Evolutionary conservation across 257 asterid species (phyloP), one percentile per base, ranked within the genome.

Genomic region (Penstemon newberryi): DNA sequence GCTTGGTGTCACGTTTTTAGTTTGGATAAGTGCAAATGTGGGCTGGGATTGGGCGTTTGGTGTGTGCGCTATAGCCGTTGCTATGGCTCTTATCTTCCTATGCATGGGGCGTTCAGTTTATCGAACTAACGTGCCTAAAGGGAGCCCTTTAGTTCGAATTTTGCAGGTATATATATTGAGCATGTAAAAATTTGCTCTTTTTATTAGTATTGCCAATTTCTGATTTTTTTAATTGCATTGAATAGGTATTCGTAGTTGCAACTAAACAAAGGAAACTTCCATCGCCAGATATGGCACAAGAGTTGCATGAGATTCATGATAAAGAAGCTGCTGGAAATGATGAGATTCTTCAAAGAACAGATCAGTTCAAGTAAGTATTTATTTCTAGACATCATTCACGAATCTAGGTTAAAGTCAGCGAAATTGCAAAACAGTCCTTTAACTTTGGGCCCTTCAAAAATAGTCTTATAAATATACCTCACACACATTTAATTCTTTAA

Each of bases 31-130:
- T 63, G 73, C 83, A 13, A 90, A 82, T 56, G 74, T 58, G 8
- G 96, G 97, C 5, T 88, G 94, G 96, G 94, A 83, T 75, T 88
- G 96, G 96, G 73, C 90, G 3, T 90, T 90, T 44, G 85, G 85
- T 13, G 74, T 86, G 43, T 88, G 90, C 46, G 73, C 86, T 13
- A 10, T 84, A 18, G 88, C 91, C 62, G 78, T 84, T 8, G 72
- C 66, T 0, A 38, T 76, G 38, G 76, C 84, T n/a, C 47, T 90
- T 37, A 2, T 83, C 65, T 83, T 81, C 56, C 80, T 90, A 8
- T 42, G 63, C 56, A 65, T 86, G 85, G 96, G 94, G 43, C 83
- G 63, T 33, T 81, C 90, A 3, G 18, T 53, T 49, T 90, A 81
- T 25, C 77, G 84, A 8, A 76, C 66, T 63, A 88, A 90, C 41